A percentile compares a stretch with the other conserved stretches of the same genome.
These are phyloP conservation scores for Casuarina glauca DNA, from an alignment of 306 rosid species.

Conservation along the genomic window DNA sequence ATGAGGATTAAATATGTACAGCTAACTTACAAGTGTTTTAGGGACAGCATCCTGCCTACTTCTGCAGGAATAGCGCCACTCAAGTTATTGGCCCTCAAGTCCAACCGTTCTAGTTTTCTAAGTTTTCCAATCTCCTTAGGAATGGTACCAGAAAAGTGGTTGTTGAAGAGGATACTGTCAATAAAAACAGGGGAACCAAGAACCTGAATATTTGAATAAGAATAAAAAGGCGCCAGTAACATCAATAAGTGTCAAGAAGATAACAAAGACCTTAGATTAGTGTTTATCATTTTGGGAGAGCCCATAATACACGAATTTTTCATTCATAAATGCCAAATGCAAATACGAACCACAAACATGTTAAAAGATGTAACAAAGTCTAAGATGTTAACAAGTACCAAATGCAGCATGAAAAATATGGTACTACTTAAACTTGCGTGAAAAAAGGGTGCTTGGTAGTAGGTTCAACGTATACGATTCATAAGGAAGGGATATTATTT, in stretches of 20 bases:
- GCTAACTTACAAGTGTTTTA: conserved; percentile 73
- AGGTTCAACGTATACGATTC: neutral
- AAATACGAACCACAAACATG: neutral
- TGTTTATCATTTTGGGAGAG: neutral
- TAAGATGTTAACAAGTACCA: neutral
- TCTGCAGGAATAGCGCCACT: conserved; percentile 67
- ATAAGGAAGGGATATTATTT: neutral
- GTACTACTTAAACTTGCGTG: neutral
- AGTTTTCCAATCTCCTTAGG: conserved; percentile 78
- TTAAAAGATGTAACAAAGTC: neutral
- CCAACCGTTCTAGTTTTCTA: conserved; percentile 61
- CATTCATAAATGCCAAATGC: neutral
- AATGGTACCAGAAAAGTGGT: conserved; percentile 68
- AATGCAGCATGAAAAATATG: neutral
- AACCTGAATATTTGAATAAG: conserved; percentile 6
- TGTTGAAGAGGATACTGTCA: conserved; percentile 65
- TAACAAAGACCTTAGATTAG: neutral
- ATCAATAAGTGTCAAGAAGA: neutral
- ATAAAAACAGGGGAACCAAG: conserved; percentile 30
- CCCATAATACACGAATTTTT: neutral
- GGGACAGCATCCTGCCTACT: conserved; percentile 48
- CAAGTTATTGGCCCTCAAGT: conserved; percentile 79
- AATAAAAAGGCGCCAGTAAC: conserved; percentile 3
- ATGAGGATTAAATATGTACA: conserved; percentile 13
- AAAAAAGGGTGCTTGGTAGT: neutral